Evolutionary conservation across 1,139 yeast genomes (phyloP), one percentile per base, ranked within the genome.

Genomic region (Saccharomyces uvarum): DNA sequence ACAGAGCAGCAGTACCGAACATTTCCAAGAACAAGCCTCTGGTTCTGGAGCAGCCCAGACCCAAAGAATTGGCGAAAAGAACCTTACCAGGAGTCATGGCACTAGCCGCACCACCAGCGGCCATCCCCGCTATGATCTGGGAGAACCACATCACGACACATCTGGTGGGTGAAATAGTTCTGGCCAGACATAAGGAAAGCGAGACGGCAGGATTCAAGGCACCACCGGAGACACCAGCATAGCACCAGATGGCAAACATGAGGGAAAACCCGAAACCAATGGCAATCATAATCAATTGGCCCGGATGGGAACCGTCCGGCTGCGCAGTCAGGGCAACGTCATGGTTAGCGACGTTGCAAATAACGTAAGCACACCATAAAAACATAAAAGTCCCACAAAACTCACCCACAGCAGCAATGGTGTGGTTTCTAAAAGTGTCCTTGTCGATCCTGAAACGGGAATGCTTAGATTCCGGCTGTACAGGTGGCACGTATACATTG

Each of bases 131-230:
- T 69, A 88, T 72, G 66, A 88, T 70, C 74, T 88, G 96, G 50
- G 90, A 67, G 56, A 82, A 54, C 70, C 80, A 71, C 82, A 86
- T 81, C 53, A 85, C 68, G 47, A 75, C 72, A 61, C 88, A 93
- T 70, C 95, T 81, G 47, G 84, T 56, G 54, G 91, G 89, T 47
- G 88, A 80, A 57, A 86, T 77, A 54, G 89, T 91, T 59, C 86
- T 80, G 31, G 86, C 85, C 51, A 85, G 74, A 19, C 82, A 78
- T 67, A 88, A 75, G 42, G 90, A 76, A 53, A 86, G 75, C 44
- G 95, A 84, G 51, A 88, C 96, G 52, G 95, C 90, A 11, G 96
- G 96, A 75, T 88, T 88, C 70, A 88, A 79, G 73, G 86, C 87
- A 75, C 95, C 96, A 66, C 96, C 96, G 52, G 93, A 85, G 57